phyloP scores from a whole-genome alignment of 1,284 basidiomycete genomes.

The Trametes pubescens region DNA sequence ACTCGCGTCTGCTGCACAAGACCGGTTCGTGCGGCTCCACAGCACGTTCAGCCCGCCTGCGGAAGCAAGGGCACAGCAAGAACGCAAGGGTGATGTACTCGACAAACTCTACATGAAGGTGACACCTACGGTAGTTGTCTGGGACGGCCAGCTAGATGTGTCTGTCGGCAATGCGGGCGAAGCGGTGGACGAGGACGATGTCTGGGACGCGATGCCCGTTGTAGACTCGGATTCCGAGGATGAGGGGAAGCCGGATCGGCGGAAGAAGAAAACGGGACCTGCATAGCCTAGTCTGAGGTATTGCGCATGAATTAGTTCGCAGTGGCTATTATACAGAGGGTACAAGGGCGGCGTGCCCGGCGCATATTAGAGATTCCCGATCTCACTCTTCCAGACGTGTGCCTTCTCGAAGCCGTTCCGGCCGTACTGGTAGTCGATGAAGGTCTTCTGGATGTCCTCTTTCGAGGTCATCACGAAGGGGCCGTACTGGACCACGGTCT shows the following conservation, averaged over 20 bases:
- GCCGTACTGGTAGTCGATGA: constrained; percentile 83
- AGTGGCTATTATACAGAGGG: not conserved
- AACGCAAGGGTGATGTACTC: constrained; percentile 71
- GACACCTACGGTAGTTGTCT: constrained; percentile 66
- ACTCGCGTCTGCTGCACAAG: constrained; percentile 68
- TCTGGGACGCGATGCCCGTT: constrained; percentile 50
- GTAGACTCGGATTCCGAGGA: constrained; percentile 43
- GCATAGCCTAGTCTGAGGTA: constrained; percentile 11
- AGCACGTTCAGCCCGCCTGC: constrained; percentile 65
- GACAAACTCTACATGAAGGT: constrained; percentile 76
- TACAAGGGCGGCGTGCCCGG: not conserved
- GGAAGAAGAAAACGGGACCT: constrained; percentile 30
- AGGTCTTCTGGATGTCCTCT: constrained; percentile 84
- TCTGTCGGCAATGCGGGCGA: constrained; percentile 47
- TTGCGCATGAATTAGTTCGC: not conserved
- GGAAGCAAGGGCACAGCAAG: constrained; percentile 59
- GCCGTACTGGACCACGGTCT: constrained; percentile 88
- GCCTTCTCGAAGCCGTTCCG: constrained; percentile 93
- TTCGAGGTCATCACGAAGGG: constrained; percentile 87
- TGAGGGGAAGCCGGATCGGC: constrained; percentile 19
- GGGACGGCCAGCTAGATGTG: constrained; percentile 60
- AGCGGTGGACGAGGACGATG: constrained; percentile 54
- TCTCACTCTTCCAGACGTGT: constrained; percentile 87
- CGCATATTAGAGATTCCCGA: constrained; percentile 54
- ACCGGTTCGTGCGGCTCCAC: constrained; percentile 81